A percentile compares a stretch with the other conserved stretches of the same genome.
Conservation (phyloP, 306 rosid species). For the Citrullus mucosospermus region DNA sequence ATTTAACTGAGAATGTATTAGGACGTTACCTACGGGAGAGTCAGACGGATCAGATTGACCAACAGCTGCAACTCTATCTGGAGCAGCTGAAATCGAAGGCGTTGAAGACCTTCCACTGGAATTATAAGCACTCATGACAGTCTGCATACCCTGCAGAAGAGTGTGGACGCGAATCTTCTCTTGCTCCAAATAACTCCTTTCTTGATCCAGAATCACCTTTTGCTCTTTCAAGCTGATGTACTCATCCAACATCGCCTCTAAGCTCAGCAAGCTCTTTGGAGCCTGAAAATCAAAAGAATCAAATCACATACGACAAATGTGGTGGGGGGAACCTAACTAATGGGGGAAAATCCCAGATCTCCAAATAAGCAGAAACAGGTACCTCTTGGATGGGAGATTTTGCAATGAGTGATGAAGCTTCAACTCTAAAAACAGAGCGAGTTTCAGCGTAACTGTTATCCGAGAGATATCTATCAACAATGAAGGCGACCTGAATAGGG, state of each 20-base stretch:
- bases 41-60: background rate
- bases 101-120: conserved; percentile 14
- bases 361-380: background rate
- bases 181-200: conserved; percentile 38
- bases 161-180: conserved; percentile 49
- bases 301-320: background rate
- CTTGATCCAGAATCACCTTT: conserved; percentile 51
- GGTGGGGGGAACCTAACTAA: background rate
- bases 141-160: conserved; percentile 52
- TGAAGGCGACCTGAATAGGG: conserved; percentile 67
- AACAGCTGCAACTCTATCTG: background rate
- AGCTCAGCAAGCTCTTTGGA: conserved; percentile 46
- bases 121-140: conserved; percentile 36
- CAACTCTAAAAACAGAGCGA: conserved; percentile 43
- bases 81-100: conserved; percentile 3
- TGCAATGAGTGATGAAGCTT: conserved; percentile 59
- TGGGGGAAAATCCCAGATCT: background rate
- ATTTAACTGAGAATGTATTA: background rate
- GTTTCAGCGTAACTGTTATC: conserved; percentile 46
- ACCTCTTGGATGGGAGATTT: conserved; percentile 59
- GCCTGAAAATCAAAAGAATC: conserved; percentile 23
- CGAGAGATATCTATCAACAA: conserved; percentile 61
- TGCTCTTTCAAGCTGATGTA: conserved; percentile 62
- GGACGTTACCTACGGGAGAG: background rate
- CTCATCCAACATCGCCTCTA: conserved; percentile 55